Evolutionary conservation across 805 yeast genomes (phyloP).

Genomic region (Myxozyma vanderwaltii): DNA sequence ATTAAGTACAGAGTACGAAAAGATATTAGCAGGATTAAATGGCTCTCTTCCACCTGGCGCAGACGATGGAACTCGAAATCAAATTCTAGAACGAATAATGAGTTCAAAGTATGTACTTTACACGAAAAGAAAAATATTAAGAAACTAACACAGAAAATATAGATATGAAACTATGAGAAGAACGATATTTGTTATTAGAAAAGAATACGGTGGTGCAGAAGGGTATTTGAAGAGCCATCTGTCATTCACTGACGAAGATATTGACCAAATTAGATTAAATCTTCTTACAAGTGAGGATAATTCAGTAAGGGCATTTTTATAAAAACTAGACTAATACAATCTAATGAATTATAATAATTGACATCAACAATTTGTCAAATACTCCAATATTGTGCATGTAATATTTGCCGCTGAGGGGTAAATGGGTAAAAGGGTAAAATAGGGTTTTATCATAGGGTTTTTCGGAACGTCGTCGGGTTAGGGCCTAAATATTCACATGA

Average conservation of each 20-base stretch:
- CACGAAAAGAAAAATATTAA: too few relatives aligned
- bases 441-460: too few relatives aligned
- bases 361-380: too few relatives aligned
- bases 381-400: too few relatives aligned
- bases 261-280: constrained; percentile 1
- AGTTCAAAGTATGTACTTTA: background rate
- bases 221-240: constrained; percentile 10
- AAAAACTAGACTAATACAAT: too few relatives aligned
- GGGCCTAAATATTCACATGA: background rate
- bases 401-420: background rate
- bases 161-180: constrained; percentile 18
- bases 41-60: constrained; percentile 2
- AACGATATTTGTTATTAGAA: constrained; percentile 6
- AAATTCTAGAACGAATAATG: background rate
- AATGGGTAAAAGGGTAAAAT: too few relatives aligned
- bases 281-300: background rate
- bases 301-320: background rate
- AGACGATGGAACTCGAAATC: background rate
- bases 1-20: constrained; percentile 38
- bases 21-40: background rate
- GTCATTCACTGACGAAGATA: constrained; percentile 10
- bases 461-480: background rate
- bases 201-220: constrained; percentile 37
- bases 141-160: background rate
- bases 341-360: too few relatives aligned